phyloP scores from a whole-genome alignment of 2,329 filamentous ascomycete genomes.

The Nigrograna mackinnonii region DNA sequence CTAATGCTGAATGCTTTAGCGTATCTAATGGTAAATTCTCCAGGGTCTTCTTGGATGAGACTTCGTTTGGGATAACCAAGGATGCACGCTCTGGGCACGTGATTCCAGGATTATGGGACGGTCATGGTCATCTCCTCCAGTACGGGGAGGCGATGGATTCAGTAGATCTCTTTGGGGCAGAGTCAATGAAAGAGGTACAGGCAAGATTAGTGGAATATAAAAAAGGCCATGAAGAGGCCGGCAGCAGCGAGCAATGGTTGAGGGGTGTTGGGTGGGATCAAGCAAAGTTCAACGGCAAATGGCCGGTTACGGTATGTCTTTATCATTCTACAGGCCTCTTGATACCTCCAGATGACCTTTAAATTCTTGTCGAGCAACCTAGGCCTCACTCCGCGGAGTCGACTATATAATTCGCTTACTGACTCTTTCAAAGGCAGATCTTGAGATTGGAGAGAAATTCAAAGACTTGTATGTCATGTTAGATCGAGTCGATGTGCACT shows the following conservation, averaged over 20 bases:
- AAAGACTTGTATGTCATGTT: constrained; percentile 67
- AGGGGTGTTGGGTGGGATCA: constrained; percentile 74
- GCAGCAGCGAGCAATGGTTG: constrained; percentile 63
- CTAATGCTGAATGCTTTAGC: constrained; percentile 58
- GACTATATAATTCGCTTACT: no score
- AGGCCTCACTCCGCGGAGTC: no score
- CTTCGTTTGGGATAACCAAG: constrained; percentile 32
- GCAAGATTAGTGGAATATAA: constrained; percentile 58
- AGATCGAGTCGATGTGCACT: constrained; percentile 71
- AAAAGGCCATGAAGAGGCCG: constrained; percentile 53
- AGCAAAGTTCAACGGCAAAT: constrained; percentile 60
- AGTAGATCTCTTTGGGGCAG: constrained; percentile 64
- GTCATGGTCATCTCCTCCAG: constrained; percentile 68
- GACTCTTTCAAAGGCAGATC: constrained; percentile 57
- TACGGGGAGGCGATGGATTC: constrained; percentile 71
- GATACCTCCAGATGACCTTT: not conserved
- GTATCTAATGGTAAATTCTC: constrained; percentile 57
- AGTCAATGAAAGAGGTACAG: constrained; percentile 60
- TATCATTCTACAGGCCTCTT: not conserved
- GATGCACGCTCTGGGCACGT: constrained; percentile 54
- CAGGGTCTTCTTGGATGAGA: constrained; percentile 47
- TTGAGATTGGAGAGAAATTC: constrained; percentile 58
- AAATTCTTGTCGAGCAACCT: no score
- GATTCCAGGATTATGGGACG: constrained; percentile 72
- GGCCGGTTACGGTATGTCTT: constrained; percentile 65